Evolutionary conservation across 2,329 filamentous ascomycete species (phyloP), one percentile per base, ranked within the genome.

Genomic region (Alternaria conjuncta): DNA sequence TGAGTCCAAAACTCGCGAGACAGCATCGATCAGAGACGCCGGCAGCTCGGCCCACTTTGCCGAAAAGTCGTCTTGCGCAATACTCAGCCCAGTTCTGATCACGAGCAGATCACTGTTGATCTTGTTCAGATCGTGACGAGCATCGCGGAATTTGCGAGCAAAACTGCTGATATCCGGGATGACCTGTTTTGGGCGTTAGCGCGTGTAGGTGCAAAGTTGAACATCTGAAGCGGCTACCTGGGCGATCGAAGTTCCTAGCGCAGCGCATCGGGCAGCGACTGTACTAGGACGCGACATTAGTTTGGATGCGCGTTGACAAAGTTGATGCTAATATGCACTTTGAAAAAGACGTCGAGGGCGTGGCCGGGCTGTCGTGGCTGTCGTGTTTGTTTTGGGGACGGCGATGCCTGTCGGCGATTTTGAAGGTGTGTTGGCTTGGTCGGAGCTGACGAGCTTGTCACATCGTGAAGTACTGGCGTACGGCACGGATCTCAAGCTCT

Each of bases 1-100:
- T 36, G 70, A 76, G 32, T 76, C 74, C 7, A 78, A 50, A 12
- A 77, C 67, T n/a, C 73, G 70, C n/a, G 70, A 70, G 5, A 72
- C 57, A 12, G 76, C 71, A 45, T 76, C 71, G 26, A 76, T 23
- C 18, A 77, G 64, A 9, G 71, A 65, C 1, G 55, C n/a, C 1
- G 74, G 75, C 23, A 77, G 32, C 9, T 61, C 68, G 3, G 64
- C 61, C 18, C 60, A 66, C 20, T 60, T 57, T 3, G 62, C 55
- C 5, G 75, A 71, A 55, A 78, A 76, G 57, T 78, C 76, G 58
- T 77, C 75, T 54, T 76, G 75, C 11, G 72, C 69, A 60, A 78
- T 71, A 54, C 75, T 73, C 18, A 78, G 67, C 2, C 71, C 72
- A 8, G 73, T 72, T n/a, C 70, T 74, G 62, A 78, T 72, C 26